These are phyloP conservation scores for Chaetomium sp. DNA, from an alignment of 2,329 filamentous ascomycete species.

Conservation along the genomic window DNA sequence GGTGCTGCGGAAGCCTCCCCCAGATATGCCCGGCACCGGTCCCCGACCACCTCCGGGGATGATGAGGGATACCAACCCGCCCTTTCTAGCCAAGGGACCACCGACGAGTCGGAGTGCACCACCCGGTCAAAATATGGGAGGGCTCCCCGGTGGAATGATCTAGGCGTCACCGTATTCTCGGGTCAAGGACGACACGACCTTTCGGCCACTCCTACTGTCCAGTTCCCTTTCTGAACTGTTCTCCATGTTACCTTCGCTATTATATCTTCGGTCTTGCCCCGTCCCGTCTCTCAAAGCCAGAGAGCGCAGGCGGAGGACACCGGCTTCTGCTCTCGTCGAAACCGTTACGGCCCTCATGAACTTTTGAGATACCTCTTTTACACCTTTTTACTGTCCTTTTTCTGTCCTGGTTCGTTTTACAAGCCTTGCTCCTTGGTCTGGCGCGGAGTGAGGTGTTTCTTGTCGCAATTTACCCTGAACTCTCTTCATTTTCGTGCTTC, in stretches of 20 bases:
- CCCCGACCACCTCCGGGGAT: constrained; percentile 15
- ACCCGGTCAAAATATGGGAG: constrained; percentile 23
- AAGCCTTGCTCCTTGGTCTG: too few species aligned
- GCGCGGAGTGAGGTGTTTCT: too few species aligned
- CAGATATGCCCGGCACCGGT: constrained; percentile 31
- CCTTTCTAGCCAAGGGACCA: constrained; percentile 28
- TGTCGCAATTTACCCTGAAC: too few species aligned
- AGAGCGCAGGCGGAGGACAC: too few species aligned
- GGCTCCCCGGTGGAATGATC: constrained; percentile 32
- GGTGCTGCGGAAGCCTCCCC: constrained; percentile 37
- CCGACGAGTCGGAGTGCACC: constrained; percentile 30
- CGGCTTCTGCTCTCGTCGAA: too few species aligned
- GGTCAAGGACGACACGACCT: background rate
- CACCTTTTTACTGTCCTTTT: background rate
- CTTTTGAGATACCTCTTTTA: background rate
- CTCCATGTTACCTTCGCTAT: background rate
- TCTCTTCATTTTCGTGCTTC: too few species aligned
- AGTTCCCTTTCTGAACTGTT: background rate
- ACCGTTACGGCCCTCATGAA: too few species aligned
- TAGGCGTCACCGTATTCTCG: constrained; percentile 5
- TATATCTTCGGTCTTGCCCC: constrained; percentile 3
- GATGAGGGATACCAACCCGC: constrained; percentile 24
- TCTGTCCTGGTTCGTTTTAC: background rate
- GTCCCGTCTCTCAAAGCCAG: too few species aligned
- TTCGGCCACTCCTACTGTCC: background rate